Evolutionary conservation across 805 yeast species (phyloP).

Genomic region (Kodamaea sagamina): DNA sequence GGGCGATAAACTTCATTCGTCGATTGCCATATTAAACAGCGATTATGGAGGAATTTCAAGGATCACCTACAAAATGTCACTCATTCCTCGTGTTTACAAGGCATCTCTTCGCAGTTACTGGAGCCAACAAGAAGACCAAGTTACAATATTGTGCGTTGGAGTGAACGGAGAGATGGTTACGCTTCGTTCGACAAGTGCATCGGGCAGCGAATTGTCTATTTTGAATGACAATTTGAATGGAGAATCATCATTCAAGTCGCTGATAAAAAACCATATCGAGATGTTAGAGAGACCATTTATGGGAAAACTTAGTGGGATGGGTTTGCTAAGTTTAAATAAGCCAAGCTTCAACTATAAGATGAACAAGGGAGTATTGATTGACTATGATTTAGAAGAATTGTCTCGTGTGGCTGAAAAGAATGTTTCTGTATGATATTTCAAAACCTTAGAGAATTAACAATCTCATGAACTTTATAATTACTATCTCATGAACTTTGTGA

Average conservation of each 20-base stretch:
- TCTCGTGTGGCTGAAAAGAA: conserved; percentile 10
- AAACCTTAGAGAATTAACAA: too few relatives aligned
- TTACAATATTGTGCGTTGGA: conserved; percentile 30
- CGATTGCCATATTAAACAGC: conserved; percentile 28
- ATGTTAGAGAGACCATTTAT: conserved; percentile 35
- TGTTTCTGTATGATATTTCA: conserved; percentile 12
- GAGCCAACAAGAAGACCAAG: conserved; percentile 15
- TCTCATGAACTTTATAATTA: too few relatives aligned
- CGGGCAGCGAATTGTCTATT: conserved; percentile 17
- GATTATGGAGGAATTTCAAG: conserved; percentile 12
- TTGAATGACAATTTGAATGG: conserved; percentile 18
- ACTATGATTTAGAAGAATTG: conserved; percentile 37
- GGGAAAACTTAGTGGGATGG: conserved; percentile 43
- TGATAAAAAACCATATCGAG: conserved; percentile 20
- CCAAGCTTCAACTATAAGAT: conserved; percentile 35
- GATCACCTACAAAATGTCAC: conserved; percentile 23
- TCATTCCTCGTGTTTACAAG: conserved; percentile 36
- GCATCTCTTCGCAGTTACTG: conserved; percentile 26
- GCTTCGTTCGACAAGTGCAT: conserved; percentile 19
- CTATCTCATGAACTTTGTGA: too few relatives aligned
- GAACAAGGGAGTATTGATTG: conserved; percentile 29
- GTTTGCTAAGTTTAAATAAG: conserved; percentile 36
- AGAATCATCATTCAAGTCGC: conserved; percentile 8
- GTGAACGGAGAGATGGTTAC: conserved; percentile 40
- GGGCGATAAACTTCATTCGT: conserved; percentile 39